phyloP scores from a whole-genome alignment of 1,139 yeast species.

The Protomyces gravidus region DNA sequence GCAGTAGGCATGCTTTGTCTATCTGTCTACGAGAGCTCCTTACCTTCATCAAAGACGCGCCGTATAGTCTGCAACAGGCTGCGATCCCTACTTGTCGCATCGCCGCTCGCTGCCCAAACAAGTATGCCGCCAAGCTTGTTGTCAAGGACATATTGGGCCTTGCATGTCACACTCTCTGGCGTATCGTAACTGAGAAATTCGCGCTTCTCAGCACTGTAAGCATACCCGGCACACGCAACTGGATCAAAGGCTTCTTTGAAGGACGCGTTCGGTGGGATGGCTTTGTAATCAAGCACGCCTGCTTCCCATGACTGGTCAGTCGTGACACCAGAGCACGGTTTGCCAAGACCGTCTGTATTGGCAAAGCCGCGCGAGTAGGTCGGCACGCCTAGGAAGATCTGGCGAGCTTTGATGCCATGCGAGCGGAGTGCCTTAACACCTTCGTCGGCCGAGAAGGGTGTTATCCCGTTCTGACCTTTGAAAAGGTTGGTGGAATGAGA shows the following conservation, averaged over 20 bases:
- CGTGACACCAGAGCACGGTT: constrained; percentile 44
- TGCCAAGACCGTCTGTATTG: constrained; percentile 45
- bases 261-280: constrained; percentile 47
- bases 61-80: background rate
- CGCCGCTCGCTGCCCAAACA: constrained; percentile 94
- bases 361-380: constrained; percentile 72
- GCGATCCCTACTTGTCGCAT: constrained; percentile 37
- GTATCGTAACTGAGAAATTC: constrained; percentile 65
- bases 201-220: constrained; percentile 46
- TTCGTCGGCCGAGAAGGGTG: constrained; percentile 44
- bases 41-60: background rate
- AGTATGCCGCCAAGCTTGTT: constrained; percentile 70
- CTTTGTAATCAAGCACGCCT: constrained; percentile 56
- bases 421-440: constrained; percentile 49
- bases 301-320: constrained; percentile 44
- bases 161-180: constrained; percentile 49
- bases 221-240: constrained; percentile 54
- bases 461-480: constrained; percentile 36
- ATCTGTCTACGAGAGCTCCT: no score
- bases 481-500: constrained; percentile 71
- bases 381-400: constrained; percentile 78
- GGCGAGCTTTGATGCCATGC: constrained; percentile 47
- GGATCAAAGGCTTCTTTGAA: constrained; percentile 50
- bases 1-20: constrained; percentile 26
- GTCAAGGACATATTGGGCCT: constrained; percentile 55